phyloP scores from a whole-genome alignment of 345 rosid species.

The Salix exigua region DNA sequence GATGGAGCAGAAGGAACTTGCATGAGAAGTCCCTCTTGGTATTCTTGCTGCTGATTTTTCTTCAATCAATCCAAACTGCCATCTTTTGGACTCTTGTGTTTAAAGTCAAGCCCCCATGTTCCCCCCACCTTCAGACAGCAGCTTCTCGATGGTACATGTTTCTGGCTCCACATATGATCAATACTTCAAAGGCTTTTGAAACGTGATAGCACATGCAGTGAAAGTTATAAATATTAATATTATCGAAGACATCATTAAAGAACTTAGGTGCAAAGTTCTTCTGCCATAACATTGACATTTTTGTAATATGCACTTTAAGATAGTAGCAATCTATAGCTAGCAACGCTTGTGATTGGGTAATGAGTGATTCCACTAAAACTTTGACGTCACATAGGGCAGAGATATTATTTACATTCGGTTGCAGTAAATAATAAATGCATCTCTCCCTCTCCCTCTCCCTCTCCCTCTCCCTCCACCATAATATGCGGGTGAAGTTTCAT shows the following conservation, averaged over 20 bases:
- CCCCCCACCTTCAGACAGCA: background rate
- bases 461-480: background rate
- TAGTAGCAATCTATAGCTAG: background rate
- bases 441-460: background rate
- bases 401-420: background rate
- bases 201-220: background rate
- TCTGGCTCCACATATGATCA: background rate
- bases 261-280: background rate
- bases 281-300: background rate
- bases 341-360: background rate
- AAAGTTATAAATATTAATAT: background rate
- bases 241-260: no score
- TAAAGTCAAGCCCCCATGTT: background rate
- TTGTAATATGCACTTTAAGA: no score
- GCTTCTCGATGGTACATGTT: background rate
- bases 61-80: background rate
- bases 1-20: conserved; percentile 22
- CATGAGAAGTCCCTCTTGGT: conserved; percentile 15
- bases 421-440: background rate
- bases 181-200: background rate
- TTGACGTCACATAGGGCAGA: background rate
- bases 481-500: background rate
- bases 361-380: background rate
- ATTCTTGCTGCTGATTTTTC: no score
- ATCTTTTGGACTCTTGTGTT: background rate